Evolutionary conservation across 2,329 filamentous ascomycete genomes (phyloP).

Genomic region (Ilyonectria mors-panacis): DNA sequence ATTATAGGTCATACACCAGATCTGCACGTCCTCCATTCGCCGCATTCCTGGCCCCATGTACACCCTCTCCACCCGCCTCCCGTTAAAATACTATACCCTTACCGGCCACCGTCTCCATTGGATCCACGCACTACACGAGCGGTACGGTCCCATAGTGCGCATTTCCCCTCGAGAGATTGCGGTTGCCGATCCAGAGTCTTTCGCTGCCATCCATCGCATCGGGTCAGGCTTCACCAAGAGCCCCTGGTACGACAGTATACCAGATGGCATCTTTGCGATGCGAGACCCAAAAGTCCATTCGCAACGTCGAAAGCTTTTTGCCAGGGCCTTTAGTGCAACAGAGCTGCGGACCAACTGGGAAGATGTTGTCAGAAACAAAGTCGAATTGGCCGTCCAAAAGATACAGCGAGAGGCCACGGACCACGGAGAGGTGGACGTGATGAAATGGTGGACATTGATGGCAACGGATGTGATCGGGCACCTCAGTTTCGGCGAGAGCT

Average conservation of each 20-base stretch:
- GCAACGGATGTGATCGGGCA: constrained; percentile 34
- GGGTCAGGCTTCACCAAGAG: constrained; percentile 33
- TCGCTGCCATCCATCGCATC: constrained; percentile 35
- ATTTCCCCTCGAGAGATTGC: constrained; percentile 26
- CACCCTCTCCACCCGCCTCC: constrained; percentile 21
- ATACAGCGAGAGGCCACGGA: constrained; percentile 14
- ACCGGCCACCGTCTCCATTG: constrained; percentile 27
- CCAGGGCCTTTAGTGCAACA: constrained; percentile 28
- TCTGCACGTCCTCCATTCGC: not conserved
- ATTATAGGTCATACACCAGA: not conserved
- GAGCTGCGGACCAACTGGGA: constrained; percentile 30
- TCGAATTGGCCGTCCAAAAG: constrained; percentile 6
- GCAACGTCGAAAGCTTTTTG: constrained; percentile 24
- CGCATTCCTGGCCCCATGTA: constrained; percentile 31
- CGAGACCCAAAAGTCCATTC: constrained; percentile 28
- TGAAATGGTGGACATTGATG: constrained; percentile 41
- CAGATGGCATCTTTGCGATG: constrained; percentile 31
- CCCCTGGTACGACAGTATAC: constrained; percentile 25
- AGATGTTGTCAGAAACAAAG: constrained; percentile 9
- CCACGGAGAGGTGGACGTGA: constrained; percentile 13
- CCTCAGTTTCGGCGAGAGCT: constrained; percentile 34
- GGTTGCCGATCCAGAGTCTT: constrained; percentile 21
- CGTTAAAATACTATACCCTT: constrained; percentile 15
- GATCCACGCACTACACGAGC: constrained; percentile 22
- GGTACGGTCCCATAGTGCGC: constrained; percentile 22